These are phyloP conservation scores for Claviceps sorghi DNA, from an alignment of 2,329 filamentous ascomycete species.

Conservation along the genomic window DNA sequence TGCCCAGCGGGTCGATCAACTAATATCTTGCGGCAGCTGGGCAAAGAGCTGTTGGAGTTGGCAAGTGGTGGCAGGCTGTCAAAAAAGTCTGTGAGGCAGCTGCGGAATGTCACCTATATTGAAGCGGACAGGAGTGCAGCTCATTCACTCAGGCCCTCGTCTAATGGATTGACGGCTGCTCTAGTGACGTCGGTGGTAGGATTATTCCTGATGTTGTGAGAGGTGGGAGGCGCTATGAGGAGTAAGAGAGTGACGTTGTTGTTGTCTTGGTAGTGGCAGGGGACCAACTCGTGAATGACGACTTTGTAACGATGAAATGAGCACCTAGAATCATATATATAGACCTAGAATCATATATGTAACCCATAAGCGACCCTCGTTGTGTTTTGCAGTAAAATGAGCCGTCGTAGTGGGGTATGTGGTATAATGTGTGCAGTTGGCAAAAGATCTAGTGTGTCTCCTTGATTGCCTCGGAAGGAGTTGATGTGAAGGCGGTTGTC, in stretches of 20 bases:
- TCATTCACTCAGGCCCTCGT: constrained; percentile 10
- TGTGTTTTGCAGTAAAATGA: constrained; percentile 1
- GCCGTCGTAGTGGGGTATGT: constrained; percentile 3
- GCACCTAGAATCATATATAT: constrained; percentile 6
- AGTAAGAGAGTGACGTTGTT: not conserved
- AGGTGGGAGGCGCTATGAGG: not conserved
- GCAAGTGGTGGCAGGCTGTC: constrained; percentile 27
- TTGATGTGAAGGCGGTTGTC: too few relatives aligned
- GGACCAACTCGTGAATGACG: not conserved
- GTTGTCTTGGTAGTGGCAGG: not conserved
- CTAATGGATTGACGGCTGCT: constrained; percentile 4
- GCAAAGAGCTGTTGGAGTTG: constrained; percentile 32
- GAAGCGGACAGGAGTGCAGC: constrained; percentile 16
- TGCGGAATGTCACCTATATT: constrained; percentile 22
- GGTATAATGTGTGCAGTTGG: not conserved
- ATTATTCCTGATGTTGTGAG: constrained; percentile 1
- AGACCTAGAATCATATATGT: constrained; percentile 4
- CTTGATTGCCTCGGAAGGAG: not conserved
- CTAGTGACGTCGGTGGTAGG: constrained; percentile 1
- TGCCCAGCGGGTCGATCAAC: constrained; percentile 52
- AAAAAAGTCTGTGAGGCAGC: constrained; percentile 15
- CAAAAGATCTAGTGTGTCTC: not conserved
- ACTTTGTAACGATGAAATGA: not conserved
- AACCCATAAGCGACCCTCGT: not conserved
- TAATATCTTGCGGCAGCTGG: constrained; percentile 40